Evolutionary conservation across 2,329 filamentous ascomycete genomes (phyloP).

Genomic region (Diaporthe longicolla): DNA sequence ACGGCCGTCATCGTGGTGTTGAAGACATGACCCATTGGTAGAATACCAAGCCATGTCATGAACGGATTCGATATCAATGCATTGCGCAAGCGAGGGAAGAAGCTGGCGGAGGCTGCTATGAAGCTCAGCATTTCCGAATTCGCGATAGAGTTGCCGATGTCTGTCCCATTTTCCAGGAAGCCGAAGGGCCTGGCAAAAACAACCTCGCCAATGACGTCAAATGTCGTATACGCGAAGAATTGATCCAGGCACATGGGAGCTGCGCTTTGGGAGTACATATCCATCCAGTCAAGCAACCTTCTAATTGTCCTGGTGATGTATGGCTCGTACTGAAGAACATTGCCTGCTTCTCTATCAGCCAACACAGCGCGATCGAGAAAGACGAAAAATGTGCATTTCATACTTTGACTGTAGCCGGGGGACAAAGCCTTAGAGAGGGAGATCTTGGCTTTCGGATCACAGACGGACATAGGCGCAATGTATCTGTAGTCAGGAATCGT

Average conservation of each 20-base stretch:
- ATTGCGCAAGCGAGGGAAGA: constrained; percentile 42
- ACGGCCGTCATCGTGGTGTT: constrained; percentile 44
- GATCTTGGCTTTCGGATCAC: constrained; percentile 54
- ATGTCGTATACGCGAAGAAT: constrained; percentile 49
- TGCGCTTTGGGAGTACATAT: constrained; percentile 38
- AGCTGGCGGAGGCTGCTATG: constrained; percentile 46
- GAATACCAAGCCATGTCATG: constrained; percentile 45
- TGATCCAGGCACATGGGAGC: constrained; percentile 43
- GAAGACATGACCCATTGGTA: constrained; percentile 47
- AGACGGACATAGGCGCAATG: constrained; percentile 56
- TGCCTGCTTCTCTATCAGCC: constrained; percentile 5
- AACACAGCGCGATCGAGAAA: not conserved
- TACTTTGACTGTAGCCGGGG: constrained; percentile 48
- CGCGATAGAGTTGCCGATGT: constrained; percentile 46
- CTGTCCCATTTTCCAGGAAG: constrained; percentile 47
- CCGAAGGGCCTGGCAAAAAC: constrained; percentile 50
- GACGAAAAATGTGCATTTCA: constrained; percentile 46
- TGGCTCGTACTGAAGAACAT: constrained; percentile 45
- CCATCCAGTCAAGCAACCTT: constrained; percentile 44
- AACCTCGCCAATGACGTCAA: constrained; percentile 52
- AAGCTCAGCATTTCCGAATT: constrained; percentile 25
- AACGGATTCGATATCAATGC: constrained; percentile 48
- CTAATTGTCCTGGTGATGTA: constrained; percentile 43
- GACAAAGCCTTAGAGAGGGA: constrained; percentile 52
- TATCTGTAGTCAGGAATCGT: constrained; percentile 50